Evolutionary conservation across 192 early-diverging fungal genomes (phyloP), one percentile per base, ranked within the genome.

Genomic region (Linnemannia zychae): DNA sequence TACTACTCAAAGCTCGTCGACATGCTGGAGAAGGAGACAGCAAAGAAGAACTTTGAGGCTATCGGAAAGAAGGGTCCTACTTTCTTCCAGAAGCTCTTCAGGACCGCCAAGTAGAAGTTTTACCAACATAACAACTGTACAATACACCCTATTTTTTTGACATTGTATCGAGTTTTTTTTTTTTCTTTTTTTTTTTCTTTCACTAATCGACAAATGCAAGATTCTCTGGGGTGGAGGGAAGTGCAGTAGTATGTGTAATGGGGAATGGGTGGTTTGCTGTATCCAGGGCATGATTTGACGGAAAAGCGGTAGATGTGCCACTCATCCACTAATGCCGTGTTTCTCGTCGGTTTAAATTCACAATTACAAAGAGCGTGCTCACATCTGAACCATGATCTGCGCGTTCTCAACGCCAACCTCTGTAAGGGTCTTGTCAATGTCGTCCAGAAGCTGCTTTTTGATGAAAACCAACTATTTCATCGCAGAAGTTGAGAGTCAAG

Each of bases 391-490:
- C 67, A 82, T 91, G 46, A 92, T 63, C 47, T 90, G 85, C 5
- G 94, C 90, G 81, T 93, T 94, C 57, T 84, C 88, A 69, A 96
- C 80, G 48, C 93, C 93, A 63, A 95, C 94, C 31, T 95, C 94
- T 50, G 87, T 89, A 47, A 98, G 92, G 11, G 95, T 92, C 87
- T 93, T 91, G 65, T 92, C 92, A 7, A 95, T 20, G 47, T 89
- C 80, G 72, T 91, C 92, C 40, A 94, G 83, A 60, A 98, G 85
- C 34, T 92, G 92, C 65, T 90, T 87, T 63, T 95, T 89, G 77
- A 92, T 92, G 72, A 93, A 96, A 72, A 91, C 88, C 57, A 96
- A 87, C 87, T 95, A 91, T 53, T 91, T 88, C 40, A 92, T 79
- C 81, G 86, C 47, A 68, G 50, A 67, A 52, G 31, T 28, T 13